These are phyloP conservation scores for Clitoria ternatea DNA, from an alignment of 306 rosid genomes.

Conservation along the genomic window DNA sequence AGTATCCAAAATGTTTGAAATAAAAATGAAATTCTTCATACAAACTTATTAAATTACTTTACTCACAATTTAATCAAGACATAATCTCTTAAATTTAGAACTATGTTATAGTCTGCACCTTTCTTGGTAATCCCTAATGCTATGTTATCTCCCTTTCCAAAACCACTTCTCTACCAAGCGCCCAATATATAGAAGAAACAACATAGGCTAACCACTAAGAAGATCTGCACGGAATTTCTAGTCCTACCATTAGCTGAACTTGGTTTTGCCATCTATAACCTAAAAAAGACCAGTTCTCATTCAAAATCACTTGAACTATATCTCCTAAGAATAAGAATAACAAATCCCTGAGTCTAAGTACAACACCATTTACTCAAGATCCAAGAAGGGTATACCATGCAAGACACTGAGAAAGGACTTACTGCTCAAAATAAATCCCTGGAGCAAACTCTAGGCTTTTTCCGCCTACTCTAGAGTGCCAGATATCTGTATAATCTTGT, in stretches of 20 bases:
- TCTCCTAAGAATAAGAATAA: background rate
- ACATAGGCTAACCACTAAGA: constrained; percentile 78
- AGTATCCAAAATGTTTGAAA: too few species aligned
- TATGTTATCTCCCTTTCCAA: constrained; percentile 91
- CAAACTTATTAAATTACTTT: too few species aligned
- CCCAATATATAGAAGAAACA: constrained; percentile 91
- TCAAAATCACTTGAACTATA: constrained; percentile 13
- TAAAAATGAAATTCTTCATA: too few species aligned
- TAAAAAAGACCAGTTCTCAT: constrained; percentile 25
- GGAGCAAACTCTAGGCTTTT: constrained; percentile 97
- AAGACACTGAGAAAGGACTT: constrained; percentile 33
- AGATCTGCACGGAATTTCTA: constrained; percentile 77
- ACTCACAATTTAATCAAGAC: too few species aligned
- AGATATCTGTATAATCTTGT: constrained; percentile 81
- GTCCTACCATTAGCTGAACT: constrained; percentile 70
- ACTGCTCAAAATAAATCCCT: constrained; percentile 97
- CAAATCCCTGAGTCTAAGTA: background rate
- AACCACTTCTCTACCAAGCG: constrained; percentile 95
- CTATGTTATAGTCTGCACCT: constrained; percentile 53
- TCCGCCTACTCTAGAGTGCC: constrained; percentile 97
- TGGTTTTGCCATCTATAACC: constrained; percentile 72
- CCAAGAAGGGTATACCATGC: too few species aligned
- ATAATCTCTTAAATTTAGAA: constrained; percentile 57
- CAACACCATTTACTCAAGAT: constrained; percentile 5
- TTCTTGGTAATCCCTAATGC: constrained; percentile 70